A percentile compares a stretch with the other conserved stretches of the same genome.
These are phyloP conservation scores for Veloboletus limbatus DNA, from an alignment of 1,284 basidiomycete genomes.

Conservation along the genomic window DNA sequence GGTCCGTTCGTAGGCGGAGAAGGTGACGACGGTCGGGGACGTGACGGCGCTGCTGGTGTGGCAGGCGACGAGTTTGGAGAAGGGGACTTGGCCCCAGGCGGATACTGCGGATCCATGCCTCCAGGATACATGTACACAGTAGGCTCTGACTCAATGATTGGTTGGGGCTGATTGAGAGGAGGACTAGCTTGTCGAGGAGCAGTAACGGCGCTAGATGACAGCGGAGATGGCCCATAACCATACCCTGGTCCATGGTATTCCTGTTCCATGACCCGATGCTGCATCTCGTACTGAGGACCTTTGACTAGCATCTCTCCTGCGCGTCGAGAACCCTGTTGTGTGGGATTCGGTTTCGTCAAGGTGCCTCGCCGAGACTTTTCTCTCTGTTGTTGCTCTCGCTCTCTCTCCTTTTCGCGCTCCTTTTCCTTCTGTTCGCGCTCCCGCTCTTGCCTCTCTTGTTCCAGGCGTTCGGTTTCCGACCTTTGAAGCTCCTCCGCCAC, in stretches of 20 bases:
- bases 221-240: constrained; percentile 34
- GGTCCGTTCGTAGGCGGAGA: constrained; percentile 32
- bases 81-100: constrained; percentile 16
- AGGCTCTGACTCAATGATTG: constrained; percentile 25
- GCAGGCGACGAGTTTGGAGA: constrained; percentile 12
- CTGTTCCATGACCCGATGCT: constrained; percentile 88
- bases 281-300: constrained; percentile 90
- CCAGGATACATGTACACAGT: constrained; percentile 21
- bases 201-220: constrained; percentile 20
- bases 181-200: constrained; percentile 32
- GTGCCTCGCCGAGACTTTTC: constrained; percentile 55
- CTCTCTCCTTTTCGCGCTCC: constrained; percentile 40
- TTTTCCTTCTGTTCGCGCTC: constrained; percentile 44
- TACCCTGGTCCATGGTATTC: constrained; percentile 53
- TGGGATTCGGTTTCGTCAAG: constrained; percentile 50
- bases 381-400: constrained; percentile 44
- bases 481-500: constrained; percentile 45
- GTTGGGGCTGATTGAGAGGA: constrained; percentile 24
- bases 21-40: constrained; percentile 17
- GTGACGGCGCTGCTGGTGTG: constrained; percentile 15
- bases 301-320: constrained; percentile 84
- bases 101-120: constrained; percentile 20
- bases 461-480: constrained; percentile 44
- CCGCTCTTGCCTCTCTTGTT: constrained; percentile 44
- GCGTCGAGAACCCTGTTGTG: constrained; percentile 47